These are phyloP conservation scores for Naegleria lovaniensis DNA, from an alignment of 208 protist genomes.

Conservation along the genomic window DNA sequence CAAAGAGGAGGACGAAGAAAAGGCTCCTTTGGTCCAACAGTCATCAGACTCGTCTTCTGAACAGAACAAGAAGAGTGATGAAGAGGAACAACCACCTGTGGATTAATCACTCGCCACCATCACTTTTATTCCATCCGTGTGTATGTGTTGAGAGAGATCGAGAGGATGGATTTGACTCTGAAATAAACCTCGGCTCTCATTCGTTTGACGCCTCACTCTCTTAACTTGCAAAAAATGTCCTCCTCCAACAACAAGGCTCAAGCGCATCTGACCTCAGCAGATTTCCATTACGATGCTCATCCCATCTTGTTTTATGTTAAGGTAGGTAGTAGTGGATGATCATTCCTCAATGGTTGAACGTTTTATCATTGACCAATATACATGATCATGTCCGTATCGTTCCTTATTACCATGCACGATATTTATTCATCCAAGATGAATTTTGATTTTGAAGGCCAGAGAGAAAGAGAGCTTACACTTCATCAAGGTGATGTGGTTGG, in stretches of 20 bases:
- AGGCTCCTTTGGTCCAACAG: background rate
- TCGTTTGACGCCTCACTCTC: too few relatives aligned
- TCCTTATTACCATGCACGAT: too few relatives aligned
- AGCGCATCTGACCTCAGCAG: background rate
- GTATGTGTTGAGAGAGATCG: too few relatives aligned
- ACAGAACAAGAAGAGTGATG: background rate
- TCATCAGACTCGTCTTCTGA: too few relatives aligned
- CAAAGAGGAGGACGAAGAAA: background rate
- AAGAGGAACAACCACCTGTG: constrained; percentile 6
- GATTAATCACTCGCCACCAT: background rate
- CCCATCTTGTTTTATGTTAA: background rate
- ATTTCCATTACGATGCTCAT: background rate
- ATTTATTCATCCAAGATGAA: too few relatives aligned
- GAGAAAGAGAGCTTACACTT: background rate
- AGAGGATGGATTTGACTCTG: too few relatives aligned
- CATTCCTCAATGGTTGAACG: too few relatives aligned
- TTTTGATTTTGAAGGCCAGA: background rate
- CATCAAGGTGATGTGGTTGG: background rate
- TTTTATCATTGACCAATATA: too few relatives aligned
- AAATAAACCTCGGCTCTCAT: too few relatives aligned
- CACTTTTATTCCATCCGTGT: too few relatives aligned
- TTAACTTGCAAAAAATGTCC: too few relatives aligned
- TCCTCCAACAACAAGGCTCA: background rate
- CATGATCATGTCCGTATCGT: too few relatives aligned
- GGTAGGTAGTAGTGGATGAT: background rate